A percentile compares a stretch with the other conserved stretches of the same genome.
These are phyloP conservation scores for Debaryomyces subglobosus DNA, from an alignment of 1,139 yeast genomes.

Conservation along the genomic window DNA sequence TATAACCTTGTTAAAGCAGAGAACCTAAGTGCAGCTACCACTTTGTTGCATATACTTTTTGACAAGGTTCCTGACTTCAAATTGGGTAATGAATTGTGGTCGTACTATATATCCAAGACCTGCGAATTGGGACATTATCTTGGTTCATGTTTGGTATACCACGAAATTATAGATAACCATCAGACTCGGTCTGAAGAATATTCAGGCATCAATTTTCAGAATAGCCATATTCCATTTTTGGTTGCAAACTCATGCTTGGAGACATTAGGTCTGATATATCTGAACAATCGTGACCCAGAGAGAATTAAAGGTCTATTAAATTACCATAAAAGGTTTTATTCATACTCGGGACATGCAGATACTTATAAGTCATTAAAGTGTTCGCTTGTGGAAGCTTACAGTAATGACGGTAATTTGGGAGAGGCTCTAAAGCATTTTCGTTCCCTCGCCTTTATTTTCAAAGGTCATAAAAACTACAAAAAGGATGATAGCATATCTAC, in stretches of 20 bases:
- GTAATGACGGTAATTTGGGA: conserved; percentile 25
- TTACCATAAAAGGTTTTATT: conserved; percentile 45
- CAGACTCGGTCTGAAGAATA: conserved; percentile 20
- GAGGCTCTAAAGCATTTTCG: conserved; percentile 31
- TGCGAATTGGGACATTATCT: conserved; percentile 29
- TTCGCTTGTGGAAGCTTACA: conserved; percentile 35
- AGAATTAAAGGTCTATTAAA: conserved; percentile 34
- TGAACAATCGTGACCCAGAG: conserved; percentile 27
- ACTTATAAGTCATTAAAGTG: conserved; percentile 32
- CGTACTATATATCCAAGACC: conserved; percentile 27
- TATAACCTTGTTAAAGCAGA: conserved; percentile 21
- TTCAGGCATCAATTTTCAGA: conserved; percentile 14
- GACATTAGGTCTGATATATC: conserved; percentile 32
- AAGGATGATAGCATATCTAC: conserved; percentile 8
- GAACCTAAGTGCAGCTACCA: conserved; percentile 25
- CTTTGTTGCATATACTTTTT: conserved; percentile 28
- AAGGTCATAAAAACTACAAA: conserved; percentile 15
- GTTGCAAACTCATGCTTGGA: conserved; percentile 30
- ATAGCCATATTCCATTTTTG: conserved; percentile 34
- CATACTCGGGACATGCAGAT: conserved; percentile 32
- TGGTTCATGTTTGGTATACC: conserved; percentile 41
- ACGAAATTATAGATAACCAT: conserved; percentile 37
- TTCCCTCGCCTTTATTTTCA: conserved; percentile 22
- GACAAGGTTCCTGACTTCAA: conserved; percentile 17
- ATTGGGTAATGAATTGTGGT: conserved; percentile 43